Percentiles rank a stretch among this genome's conserved stretches.
These are phyloP conservation scores for Parascedosporium putredinis DNA, from an alignment of 2,329 filamentous ascomycete genomes.

Conservation along the genomic window DNA sequence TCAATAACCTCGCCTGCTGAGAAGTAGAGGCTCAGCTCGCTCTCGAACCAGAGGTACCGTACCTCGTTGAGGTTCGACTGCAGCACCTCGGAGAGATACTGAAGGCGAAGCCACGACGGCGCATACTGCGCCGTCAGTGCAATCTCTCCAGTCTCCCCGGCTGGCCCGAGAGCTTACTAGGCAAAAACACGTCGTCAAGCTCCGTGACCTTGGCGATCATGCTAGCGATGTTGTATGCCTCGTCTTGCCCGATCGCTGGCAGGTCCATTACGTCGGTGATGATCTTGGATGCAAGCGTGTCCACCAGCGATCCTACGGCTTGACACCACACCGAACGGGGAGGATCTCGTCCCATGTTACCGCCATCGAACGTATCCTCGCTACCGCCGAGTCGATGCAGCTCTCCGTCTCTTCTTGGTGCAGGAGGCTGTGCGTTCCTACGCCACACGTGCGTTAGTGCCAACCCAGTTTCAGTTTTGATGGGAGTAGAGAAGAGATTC, in stretches of 20 bases:
- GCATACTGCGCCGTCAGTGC: conserved; percentile 52
- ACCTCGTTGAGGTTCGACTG: conserved; percentile 58
- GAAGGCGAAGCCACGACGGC: conserved; percentile 50
- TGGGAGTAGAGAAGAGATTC: not conserved
- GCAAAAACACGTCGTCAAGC: conserved; percentile 50
- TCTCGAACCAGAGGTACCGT: conserved; percentile 53
- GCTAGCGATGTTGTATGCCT: conserved; percentile 50
- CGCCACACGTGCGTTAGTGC: not conserved
- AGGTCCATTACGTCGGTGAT: conserved; percentile 53
- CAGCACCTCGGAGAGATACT: conserved; percentile 53
- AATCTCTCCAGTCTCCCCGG: conserved; percentile 27
- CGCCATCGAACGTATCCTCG: conserved; percentile 42
- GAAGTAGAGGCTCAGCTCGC: conserved; percentile 55
- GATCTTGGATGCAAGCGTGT: conserved; percentile 48
- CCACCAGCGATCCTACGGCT: conserved; percentile 48
- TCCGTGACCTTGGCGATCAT: conserved; percentile 46
- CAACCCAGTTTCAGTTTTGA: not conserved
- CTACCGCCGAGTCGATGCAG: conserved; percentile 41
- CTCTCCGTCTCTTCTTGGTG: conserved; percentile 44
- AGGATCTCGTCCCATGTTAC: conserved; percentile 48
- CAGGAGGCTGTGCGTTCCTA: conserved; percentile 46
- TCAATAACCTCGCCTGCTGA: conserved; percentile 50
- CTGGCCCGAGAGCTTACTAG: conserved; percentile 24
- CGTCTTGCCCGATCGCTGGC: conserved; percentile 50
- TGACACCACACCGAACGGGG: conserved; percentile 52